These are phyloP conservation scores for Aspergillus sp. DNA, from an alignment of 2,329 filamentous ascomycete genomes.

Conservation along the genomic window DNA sequence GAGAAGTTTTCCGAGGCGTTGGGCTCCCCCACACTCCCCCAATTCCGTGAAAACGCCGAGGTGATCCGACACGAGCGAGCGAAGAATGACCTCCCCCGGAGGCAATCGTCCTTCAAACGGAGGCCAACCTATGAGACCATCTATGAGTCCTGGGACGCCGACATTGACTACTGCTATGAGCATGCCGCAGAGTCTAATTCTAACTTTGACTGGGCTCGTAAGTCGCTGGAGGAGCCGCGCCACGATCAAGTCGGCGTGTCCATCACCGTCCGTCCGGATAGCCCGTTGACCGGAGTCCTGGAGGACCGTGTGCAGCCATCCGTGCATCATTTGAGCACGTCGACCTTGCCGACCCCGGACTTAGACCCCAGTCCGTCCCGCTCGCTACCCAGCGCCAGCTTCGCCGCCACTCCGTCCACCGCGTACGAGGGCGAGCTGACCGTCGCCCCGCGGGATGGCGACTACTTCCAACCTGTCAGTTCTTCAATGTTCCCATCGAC, in stretches of 20 bases:
- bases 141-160: conserved; percentile 57
- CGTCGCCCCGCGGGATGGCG: conserved; percentile 19
- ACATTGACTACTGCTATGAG: conserved; percentile 63
- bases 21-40: conserved; percentile 40
- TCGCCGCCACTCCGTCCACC: conserved; percentile 31
- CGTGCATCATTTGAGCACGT: conserved; percentile 23
- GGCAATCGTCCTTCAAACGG: conserved; percentile 15
- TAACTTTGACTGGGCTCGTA: conserved; percentile 58
- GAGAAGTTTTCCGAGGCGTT: conserved; percentile 47
- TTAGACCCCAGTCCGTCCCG: conserved; percentile 32
- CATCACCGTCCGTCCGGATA: conserved; percentile 10
- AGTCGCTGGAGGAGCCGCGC: conserved; percentile 32
- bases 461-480: conserved; percentile 34
- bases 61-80: conserved; percentile 16
- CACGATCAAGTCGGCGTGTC: conserved; percentile 15
- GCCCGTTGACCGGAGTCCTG: conserved; percentile 8
- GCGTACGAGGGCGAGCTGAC: conserved; percentile 25
- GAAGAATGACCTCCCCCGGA: conserved; percentile 13
- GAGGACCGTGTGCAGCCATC: conserved; percentile 17
- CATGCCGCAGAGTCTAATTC: conserved; percentile 61
- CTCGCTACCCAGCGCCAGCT: conserved; percentile 26
- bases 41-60: conserved; percentile 19
- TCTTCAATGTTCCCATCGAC: conserved; percentile 30
- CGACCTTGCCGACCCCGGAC: conserved; percentile 29
- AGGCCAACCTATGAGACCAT: conserved; percentile 27